phyloP scores from a whole-genome alignment of 129 eudicot genomes.

The Arctium lappa region DNA sequence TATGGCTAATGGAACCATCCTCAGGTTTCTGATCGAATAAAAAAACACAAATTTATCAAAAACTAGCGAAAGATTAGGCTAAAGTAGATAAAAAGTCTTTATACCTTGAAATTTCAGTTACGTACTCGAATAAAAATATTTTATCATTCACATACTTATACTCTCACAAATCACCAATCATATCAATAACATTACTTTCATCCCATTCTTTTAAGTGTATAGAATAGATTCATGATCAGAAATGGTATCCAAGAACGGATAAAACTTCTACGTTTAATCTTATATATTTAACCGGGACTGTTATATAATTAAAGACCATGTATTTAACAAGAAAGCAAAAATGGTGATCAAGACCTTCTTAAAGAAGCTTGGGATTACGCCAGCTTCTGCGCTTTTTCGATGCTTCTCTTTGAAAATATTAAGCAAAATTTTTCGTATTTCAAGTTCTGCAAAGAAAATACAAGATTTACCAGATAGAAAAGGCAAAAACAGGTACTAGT shows the following conservation, averaged over 20 bases:
- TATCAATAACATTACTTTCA: background rate
- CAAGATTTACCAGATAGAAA: background rate
- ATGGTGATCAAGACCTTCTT: slow-evolving; percentile 49
- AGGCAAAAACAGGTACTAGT: background rate
- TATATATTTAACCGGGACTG: no score
- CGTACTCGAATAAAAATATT: background rate
- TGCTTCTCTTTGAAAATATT: slow-evolving; percentile 85
- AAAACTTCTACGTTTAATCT: background rate
- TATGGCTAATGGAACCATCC: slow-evolving; percentile 87
- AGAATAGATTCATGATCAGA: background rate
- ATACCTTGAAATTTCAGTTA: background rate
- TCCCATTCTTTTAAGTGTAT: background rate
- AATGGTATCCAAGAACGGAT: background rate
- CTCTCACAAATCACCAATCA: background rate
- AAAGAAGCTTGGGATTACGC: slow-evolving; percentile 78
- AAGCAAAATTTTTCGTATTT: slow-evolving; percentile 71
- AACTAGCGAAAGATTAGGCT: background rate
- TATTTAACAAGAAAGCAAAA: background rate
- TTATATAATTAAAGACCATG: background rate
- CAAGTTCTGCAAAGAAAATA: slow-evolving; percentile 57
- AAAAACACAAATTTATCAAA: background rate
- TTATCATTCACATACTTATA: background rate
- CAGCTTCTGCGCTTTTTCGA: slow-evolving; percentile 66
- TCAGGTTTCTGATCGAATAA: slow-evolving; percentile 70
- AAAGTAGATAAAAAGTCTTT: background rate